Evolutionary conservation across 257 asterid species (phyloP), one percentile per base, ranked within the genome.

Genomic region (Vinca minor): DNA sequence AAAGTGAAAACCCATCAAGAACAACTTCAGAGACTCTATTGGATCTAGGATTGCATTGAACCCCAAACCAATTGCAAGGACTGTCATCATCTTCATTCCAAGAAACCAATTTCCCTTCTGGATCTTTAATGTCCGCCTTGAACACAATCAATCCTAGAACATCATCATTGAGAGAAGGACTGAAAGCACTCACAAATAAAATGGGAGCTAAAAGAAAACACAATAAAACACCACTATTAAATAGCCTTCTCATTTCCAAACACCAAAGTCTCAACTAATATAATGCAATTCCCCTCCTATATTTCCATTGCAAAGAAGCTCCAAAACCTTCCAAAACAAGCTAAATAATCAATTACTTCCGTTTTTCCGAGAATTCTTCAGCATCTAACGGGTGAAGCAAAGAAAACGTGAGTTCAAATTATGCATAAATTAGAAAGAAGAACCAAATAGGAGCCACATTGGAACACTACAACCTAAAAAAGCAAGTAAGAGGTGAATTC

Each of bases 81-180:
- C 79, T 89, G 20, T 83, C 82, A 36, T 83, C 97, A 48, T 93
- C 97, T 76, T 89, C 99, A 61, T 81, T 87, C 99, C 99, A 93
- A 26, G 99, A 87, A 34, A 36, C 61, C 42, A 93, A 63, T 69
- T 85, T 89, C 29, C 87, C 84, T 15, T 76, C 77, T 49, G 96
- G 95, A 81, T 89, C 99, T 72, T 72, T 73, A 69, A 87, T 66
- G 70, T 89, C 97, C 26, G 95, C 88, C 73, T 84, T 93, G 82
- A 93, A 93, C 62, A 87, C 96, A 66, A 89, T 86, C 71, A 93
- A 69, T 23, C 99, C 99, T 72, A 93, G 74, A 72, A 89, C 94
- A 76, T 93, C 99, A 66, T 89, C 99, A 65, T 87, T 85, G 62
- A 93, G 54, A 35, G 94, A 85, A 53, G 99, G 99, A 74, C 71